Percentiles rank a stretch among this genome's conserved stretches.
Evolutionary conservation across 2,329 filamentous ascomycete genomes (phyloP).

Genomic region (Arthrobotrys sphaeroides): DNA sequence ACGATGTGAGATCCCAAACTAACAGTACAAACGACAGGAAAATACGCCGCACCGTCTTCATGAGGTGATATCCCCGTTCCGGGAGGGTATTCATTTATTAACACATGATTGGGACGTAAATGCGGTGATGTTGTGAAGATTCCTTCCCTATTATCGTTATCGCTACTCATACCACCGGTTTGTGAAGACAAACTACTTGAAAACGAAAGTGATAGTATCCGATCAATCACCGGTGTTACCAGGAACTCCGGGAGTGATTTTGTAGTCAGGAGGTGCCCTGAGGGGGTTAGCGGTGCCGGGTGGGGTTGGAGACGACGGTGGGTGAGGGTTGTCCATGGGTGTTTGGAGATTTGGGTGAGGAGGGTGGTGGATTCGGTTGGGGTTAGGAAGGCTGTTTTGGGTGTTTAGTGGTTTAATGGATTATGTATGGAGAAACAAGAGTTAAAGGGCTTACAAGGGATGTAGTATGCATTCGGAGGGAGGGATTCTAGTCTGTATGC

Average conservation of each 20-base stretch:
- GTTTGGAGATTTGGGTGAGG: constrained; percentile 64
- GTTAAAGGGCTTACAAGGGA: constrained; percentile 22
- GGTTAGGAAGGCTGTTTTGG: constrained; percentile 36
- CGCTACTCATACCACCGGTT: too few species aligned
- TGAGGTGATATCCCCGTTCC: constrained; percentile 97
- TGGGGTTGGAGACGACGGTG: constrained; percentile 90
- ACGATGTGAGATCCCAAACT: constrained; percentile 82
- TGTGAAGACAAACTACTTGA: too few species aligned
- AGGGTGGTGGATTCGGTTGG: constrained; percentile 64
- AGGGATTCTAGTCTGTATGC: constrained; percentile 21
- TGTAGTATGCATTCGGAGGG: constrained; percentile 40
- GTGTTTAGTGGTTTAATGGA: neutral
- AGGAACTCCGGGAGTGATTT: constrained; percentile 79
- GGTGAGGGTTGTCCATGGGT: constrained; percentile 86
- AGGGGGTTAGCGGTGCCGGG: constrained; percentile 81
- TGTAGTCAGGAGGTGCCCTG: constrained; percentile 77
- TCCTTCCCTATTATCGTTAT: constrained; percentile 54
- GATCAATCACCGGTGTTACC: constrained; percentile 72
- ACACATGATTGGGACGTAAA: constrained; percentile 81
- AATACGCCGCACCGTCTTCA: constrained; percentile 89
- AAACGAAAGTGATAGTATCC: constrained; percentile 60
- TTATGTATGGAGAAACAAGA: neutral
- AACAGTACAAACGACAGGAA: constrained; percentile 87
- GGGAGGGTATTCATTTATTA: constrained; percentile 89
- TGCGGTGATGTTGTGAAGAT: constrained; percentile 76